A percentile compares a stretch with the other conserved stretches of the same genome.
These are phyloP conservation scores for Tolypocladium pustulatum DNA, from an alignment of 2,329 filamentous ascomycete species.

Conservation along the genomic window DNA sequence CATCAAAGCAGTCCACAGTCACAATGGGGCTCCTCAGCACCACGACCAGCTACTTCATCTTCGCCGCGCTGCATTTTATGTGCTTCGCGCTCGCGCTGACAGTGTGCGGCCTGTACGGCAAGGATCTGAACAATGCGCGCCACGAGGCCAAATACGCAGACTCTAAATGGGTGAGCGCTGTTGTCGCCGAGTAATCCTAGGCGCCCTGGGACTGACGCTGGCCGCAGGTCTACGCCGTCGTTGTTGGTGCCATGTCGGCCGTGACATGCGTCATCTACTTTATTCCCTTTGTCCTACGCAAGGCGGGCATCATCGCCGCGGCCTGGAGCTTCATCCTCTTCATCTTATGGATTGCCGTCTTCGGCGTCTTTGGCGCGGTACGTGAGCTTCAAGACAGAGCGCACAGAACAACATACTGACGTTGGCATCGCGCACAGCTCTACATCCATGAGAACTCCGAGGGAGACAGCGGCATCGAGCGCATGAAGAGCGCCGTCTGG, in stretches of 20 bases:
- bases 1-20: not conserved
- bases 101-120: conserved; percentile 69
- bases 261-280: conserved; percentile 56
- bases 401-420: not conserved
- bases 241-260: conserved; percentile 55
- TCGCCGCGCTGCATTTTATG: conserved; percentile 56
- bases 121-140: conserved; percentile 49
- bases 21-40: conserved; percentile 36
- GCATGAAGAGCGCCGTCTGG: conserved; percentile 86
- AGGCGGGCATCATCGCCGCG: conserved; percentile 40
- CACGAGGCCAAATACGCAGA: conserved; percentile 41
- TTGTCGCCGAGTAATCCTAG: not conserved
- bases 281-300: conserved; percentile 47
- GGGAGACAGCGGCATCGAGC: conserved; percentile 50
- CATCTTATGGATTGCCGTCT: conserved; percentile 70
- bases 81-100: conserved; percentile 69
- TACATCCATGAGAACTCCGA: conserved; percentile 62
- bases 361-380: conserved; percentile 70
- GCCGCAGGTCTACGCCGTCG: conserved; percentile 56
- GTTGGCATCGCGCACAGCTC: conserved; percentile 31
- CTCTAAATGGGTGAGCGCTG: conserved; percentile 55
- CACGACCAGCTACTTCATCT: conserved; percentile 39
- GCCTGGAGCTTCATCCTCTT: conserved; percentile 63
- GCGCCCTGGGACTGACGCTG: not conserved
- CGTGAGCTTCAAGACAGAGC: conserved; percentile 3